Conservation (phyloP, 345 rosid genomes). For the Geranium rotundifolium region DNA sequence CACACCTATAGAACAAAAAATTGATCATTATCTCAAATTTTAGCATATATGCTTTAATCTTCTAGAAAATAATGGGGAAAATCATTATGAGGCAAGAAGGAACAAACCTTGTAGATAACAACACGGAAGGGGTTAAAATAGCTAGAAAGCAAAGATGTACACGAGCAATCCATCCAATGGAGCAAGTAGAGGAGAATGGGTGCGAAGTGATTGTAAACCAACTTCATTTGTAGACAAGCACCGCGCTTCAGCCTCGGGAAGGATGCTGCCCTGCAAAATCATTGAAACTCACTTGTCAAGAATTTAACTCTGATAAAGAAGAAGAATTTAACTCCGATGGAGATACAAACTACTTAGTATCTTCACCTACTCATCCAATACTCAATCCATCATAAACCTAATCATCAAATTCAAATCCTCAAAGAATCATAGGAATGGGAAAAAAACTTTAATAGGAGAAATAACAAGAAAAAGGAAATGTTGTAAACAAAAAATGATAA, state of each 20-base stretch:
- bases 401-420: too few relatives aligned
- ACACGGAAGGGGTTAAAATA: conserved; percentile 35
- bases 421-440: too few relatives aligned
- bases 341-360: too few relatives aligned
- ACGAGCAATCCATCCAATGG: conserved; percentile 24
- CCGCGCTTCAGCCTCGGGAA: conserved; percentile 14
- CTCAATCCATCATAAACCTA: too few relatives aligned
- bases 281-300: not conserved
- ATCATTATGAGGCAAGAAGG: not conserved
- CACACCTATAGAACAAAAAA: conserved; percentile 15
- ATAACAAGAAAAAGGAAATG: too few relatives aligned
- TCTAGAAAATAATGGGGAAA: not conserved
- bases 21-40: not conserved
- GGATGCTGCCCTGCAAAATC: conserved; percentile 29
- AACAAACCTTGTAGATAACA: conserved; percentile 27
- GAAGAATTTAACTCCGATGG: not conserved
- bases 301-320: not conserved
- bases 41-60: not conserved
- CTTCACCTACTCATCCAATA: too few relatives aligned
- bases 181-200: conserved; percentile 34
- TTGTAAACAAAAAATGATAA: too few relatives aligned
- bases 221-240: conserved; percentile 18
- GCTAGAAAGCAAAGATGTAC: conserved; percentile 13
- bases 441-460: too few relatives aligned
- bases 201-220: conserved; percentile 36